Evolutionary conservation across 495 filamentous ascomycete genomes (phyloP), one percentile per base, ranked within the genome.

Genomic region (Parachaetomium inaequale): DNA sequence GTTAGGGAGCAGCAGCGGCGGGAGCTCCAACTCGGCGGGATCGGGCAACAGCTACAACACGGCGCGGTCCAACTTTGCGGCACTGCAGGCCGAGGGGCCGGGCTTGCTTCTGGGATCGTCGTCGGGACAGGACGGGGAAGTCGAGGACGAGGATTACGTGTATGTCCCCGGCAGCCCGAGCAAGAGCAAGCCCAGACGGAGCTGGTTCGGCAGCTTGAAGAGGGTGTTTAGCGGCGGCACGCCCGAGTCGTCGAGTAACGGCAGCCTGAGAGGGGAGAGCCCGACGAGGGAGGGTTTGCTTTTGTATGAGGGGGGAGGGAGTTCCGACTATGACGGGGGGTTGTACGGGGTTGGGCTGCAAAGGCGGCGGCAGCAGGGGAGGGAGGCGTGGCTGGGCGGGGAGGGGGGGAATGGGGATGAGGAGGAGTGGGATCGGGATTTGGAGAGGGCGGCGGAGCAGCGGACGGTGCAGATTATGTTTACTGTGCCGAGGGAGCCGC

Each of bases 391-490:
- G 78, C 32, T 45, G 43, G 55, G 52, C 38, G 47, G 21, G 32
- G 55, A 31, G 4, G 43, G 26, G 2, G 38, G 34, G 21, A 8
- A 19, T 3, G 55, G 26, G n/a, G 62, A 66, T 4, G 63, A 63
- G 36, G 62, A 69, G 11, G 64, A 68, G 32, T 69, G 86, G 93
- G 93, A 96, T 68, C 83, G 86, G 92, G 93, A 96, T 69, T 83
- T 96, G 36, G 93, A 97, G 72, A 83, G 83, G 47, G 91, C 90
- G 7, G 88, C 89, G 2, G 87, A 93, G 74, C 84, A 82, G 54
- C 74, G 92, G 46, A 82, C 90, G 17, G 93, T 98, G 62, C 93
- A 98, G 76, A 84, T 95, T 63, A 95, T 95, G 79, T 98, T 95
- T 73, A 96, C 92, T 1, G 90, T 96, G 59, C 93, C 93, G 51